Percentiles rank a stretch among this genome's conserved stretches.
Evolutionary conservation across 2,329 filamentous ascomycete genomes (phyloP).

Genomic region (Rhytidhysteron rufulum): DNA sequence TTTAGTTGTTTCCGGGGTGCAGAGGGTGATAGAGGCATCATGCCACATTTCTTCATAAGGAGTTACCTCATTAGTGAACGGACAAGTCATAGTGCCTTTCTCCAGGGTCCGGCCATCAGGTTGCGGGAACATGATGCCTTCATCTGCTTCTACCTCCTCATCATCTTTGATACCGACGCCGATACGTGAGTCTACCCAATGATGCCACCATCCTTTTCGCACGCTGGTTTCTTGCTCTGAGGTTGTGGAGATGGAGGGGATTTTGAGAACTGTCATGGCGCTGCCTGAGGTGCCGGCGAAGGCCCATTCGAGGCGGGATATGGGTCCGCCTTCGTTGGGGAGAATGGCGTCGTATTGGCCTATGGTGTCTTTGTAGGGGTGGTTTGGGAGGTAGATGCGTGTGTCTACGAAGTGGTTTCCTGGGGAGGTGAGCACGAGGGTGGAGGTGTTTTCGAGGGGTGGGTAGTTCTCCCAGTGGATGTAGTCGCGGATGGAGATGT

Average conservation of each 20-base stretch:
- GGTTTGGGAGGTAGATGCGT: conserved; percentile 44
- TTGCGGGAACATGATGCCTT: conserved; percentile 52
- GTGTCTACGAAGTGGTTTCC: conserved; percentile 58
- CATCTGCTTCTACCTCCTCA: conserved; percentile 43
- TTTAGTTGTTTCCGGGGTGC: conserved; percentile 6
- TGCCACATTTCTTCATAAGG: conserved; percentile 67
- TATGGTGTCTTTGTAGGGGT: not conserved
- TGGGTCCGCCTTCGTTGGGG: conserved; percentile 22
- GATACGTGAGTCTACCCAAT: conserved; percentile 58
- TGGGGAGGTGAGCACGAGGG: conserved; percentile 61
- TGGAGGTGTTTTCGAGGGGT: conserved; percentile 56
- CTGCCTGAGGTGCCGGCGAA: conserved; percentile 52
- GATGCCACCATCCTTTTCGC: conserved; percentile 48
- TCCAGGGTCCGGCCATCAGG: conserved; percentile 38
- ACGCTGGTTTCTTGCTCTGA: not conserved
- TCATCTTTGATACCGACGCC: conserved; percentile 18
- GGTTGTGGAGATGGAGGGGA: conserved; percentile 1
- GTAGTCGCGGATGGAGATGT: conserved; percentile 55
- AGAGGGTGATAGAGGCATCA: conserved; percentile 40
- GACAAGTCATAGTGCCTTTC: conserved; percentile 58
- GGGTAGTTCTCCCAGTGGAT: conserved; percentile 49
- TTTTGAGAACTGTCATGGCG: no score
- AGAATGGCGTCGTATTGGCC: conserved; percentile 7
- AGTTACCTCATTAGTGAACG: conserved; percentile 47
- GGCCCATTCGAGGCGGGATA: conserved; percentile 58